Percentiles rank a stretch among this genome's conserved stretches.
Evolutionary conservation across 1,284 basidiomycete genomes (phyloP).

Genomic region (Naganishia liquefaciens): DNA sequence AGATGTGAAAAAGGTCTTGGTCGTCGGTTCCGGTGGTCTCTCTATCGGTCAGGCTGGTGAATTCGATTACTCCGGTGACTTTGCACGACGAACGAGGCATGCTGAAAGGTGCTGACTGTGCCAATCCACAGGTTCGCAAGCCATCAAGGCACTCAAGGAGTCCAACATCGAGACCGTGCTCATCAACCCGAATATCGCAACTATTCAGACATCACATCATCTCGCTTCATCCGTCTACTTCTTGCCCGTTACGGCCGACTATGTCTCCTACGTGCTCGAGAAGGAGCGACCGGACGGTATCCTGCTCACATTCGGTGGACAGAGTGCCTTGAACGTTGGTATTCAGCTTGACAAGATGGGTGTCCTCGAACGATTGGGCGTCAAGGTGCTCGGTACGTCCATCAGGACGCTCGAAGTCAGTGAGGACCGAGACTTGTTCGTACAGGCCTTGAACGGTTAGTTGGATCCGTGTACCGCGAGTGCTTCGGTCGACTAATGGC

Average conservation of each 20-base stretch:
- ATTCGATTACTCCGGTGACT: conserved; percentile 92
- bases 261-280: conserved; percentile 97
- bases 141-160: conserved; percentile 95
- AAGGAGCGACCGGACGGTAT: conserved; percentile 98
- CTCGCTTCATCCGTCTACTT: conserved; percentile 97
- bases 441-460: conserved; percentile 89
- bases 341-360: conserved; percentile 98
- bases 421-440: conserved; percentile 96
- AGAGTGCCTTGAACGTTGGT: conserved; percentile 96
- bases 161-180: conserved; percentile 93
- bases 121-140: conserved; percentile 68
- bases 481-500: not conserved
- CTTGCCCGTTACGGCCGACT: conserved; percentile 93
- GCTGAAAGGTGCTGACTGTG: not conserved
- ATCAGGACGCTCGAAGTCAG: conserved; percentile 93
- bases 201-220: conserved; percentile 95
- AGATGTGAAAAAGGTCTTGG: conserved; percentile 91
- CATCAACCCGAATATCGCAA: conserved; percentile 97
- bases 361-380: conserved; percentile 87
- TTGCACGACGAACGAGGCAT: not conserved
- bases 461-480: conserved; percentile 6
- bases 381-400: conserved; percentile 93
- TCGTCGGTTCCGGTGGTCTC: conserved; percentile 94
- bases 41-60: conserved; percentile 98
- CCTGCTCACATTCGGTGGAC: conserved; percentile 95